These are phyloP conservation scores for Casuarina cunninghamiana DNA, from an alignment of 306 rosid species.

Conservation along the genomic window DNA sequence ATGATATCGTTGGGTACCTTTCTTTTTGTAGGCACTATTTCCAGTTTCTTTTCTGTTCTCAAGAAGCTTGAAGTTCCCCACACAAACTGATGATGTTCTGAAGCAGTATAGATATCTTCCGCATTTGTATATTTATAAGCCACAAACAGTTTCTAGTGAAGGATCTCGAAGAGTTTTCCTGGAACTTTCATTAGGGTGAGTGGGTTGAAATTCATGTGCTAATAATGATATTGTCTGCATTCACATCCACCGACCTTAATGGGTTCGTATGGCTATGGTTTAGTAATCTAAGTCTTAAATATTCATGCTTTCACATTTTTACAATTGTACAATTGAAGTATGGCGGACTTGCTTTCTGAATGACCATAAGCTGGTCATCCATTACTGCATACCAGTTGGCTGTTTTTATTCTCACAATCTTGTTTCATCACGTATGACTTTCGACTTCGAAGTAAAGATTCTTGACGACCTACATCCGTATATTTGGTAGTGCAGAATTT, in stretches of 20 bases:
- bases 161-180: conserved; percentile 68
- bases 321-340: neutral
- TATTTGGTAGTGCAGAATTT: neutral
- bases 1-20: conserved; percentile 9
- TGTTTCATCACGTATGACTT: neutral
- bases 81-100: conserved; percentile 45
- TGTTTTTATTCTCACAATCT: neutral
- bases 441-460: neutral
- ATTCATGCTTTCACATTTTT: neutral
- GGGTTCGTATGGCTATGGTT: neutral
- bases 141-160: conserved; percentile 37
- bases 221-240: conserved; percentile 10
- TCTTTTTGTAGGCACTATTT: conserved; percentile 66
- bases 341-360: neutral
- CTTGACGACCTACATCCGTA: neutral
- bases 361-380: neutral
- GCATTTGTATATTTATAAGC: conserved; percentile 42
- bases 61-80: conserved; percentile 80
- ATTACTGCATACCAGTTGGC: neutral
- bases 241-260: neutral
- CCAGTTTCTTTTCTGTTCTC: conserved; percentile 83
- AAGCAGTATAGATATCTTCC: conserved; percentile 65
- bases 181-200: conserved; percentile 93
- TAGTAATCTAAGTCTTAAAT: neutral
- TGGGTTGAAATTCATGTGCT: conserved; percentile 21